Evolutionary conservation across 257 asterid species (phyloP).

Genomic region (Dorcoceras hygrometricum): DNA sequence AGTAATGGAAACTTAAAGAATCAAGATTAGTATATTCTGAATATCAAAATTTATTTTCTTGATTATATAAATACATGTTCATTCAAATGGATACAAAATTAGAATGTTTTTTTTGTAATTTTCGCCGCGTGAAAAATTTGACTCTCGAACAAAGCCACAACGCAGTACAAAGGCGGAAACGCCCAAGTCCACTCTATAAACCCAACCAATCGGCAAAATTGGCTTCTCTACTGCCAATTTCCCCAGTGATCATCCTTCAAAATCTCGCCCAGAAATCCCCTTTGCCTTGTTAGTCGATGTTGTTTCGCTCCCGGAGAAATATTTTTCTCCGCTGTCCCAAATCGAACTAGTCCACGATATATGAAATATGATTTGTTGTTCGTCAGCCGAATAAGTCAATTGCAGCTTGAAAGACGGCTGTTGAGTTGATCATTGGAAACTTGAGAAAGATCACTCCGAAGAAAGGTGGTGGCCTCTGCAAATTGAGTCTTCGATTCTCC

Average conservation of each 20-base stretch:
- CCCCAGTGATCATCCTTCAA: conserved; percentile 12
- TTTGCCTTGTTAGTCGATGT: background rate
- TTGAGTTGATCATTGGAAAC: background rate
- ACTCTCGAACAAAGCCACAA: background rate
- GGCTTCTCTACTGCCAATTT: conserved; percentile 24
- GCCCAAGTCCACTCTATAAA: conserved; percentile 3
- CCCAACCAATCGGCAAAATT: conserved; percentile 34
- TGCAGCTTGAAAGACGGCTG: no score
- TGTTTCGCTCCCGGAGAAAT: conserved; percentile 15
- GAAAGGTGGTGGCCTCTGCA: conserved; percentile 18
- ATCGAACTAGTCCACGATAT: background rate
- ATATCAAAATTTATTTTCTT: no score
- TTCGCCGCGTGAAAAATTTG: no score
- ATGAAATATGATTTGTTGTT: no score
- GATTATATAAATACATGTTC: no score
- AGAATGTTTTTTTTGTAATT: no score
- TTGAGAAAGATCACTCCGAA: background rate
- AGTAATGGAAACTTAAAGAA: no score
- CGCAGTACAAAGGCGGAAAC: background rate
- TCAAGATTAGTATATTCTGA: no score
- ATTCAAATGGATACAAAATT: no score
- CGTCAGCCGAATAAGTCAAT: no score
- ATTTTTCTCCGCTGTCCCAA: conserved; percentile 13
- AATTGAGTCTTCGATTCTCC: conserved; percentile 8
- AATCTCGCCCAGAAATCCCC: conserved; percentile 25